Evolutionary conservation across 768 basidiomycete species (phyloP), one percentile per base, ranked within the genome.

Genomic region (Phylloporus rhodoxanthus): DNA sequence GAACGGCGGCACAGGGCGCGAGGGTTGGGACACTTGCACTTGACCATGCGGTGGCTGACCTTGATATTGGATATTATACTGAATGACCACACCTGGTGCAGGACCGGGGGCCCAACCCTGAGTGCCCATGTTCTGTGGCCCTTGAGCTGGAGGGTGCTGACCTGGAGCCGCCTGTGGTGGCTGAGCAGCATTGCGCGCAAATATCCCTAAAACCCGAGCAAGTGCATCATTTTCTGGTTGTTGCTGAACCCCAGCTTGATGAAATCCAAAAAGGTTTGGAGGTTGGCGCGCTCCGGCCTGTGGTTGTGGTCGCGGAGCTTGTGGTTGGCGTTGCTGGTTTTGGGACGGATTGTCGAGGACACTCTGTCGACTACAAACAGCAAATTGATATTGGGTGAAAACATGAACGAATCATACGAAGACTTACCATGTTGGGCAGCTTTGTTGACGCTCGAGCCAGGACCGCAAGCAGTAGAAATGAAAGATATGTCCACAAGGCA

Each of bases 361-460:
- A 36, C 82, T 85, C 38, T 86, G 80, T 46, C 89, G 87, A 63
- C 89, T 90, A 49, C 40, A 29, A 23, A 45, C 43, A 15, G 20
- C 33, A 34, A 11, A 39, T 52, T 10, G 48, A 44, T 50, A 52
- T 47, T 38, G 30, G 48, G 15, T 36, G 13, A 14, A 30, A 59
- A 50, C 13, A 33, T 13, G 37, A 20, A 37, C 28, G 4, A 26
- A 14, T 15, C 13, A 39, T 43, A 50, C 49, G 19, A 29, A 68
- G 17, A 9, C 85, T 68, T 43, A 95, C 95, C 95, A 99, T 36
- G 96, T 99, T 2, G 96, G 96, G 66, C 96, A 99, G 58, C 90
- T 98, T 68, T 98, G 96, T 67, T 99, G 96, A 38, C 96, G 79
- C 68, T 99, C 96, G 23, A 99, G 78, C 96, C 96, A 99, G 19